Conservation (phyloP, 371 early-diverging fungal genomes). For the Mucor mucedo region DNA sequence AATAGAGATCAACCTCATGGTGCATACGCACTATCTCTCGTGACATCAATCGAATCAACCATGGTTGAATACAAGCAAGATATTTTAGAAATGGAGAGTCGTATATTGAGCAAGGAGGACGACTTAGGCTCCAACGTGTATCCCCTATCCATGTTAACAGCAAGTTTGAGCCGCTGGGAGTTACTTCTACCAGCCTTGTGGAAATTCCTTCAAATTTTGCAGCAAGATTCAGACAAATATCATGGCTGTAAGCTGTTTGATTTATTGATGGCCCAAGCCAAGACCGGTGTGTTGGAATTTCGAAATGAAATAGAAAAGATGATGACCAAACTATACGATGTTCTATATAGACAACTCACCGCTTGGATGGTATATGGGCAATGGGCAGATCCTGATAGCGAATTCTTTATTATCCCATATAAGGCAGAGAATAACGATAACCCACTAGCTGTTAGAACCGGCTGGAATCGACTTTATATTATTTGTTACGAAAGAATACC, state of each 20-base stretch:
- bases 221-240: slow-evolving; percentile 37
- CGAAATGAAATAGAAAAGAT: slow-evolving; percentile 58
- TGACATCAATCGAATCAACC: slow-evolving; percentile 53
- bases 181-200: slow-evolving; percentile 51
- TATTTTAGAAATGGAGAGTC: slow-evolving; percentile 63
- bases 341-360: slow-evolving; percentile 70
- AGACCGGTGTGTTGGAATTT: slow-evolving; percentile 63
- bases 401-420: slow-evolving; percentile 68
- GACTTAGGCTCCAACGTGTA: slow-evolving; percentile 50
- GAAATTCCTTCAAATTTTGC: slow-evolving; percentile 33
- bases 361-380: slow-evolving; percentile 80
- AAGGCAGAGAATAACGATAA: background rate
- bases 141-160: slow-evolving; percentile 52
- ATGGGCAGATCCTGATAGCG: slow-evolving; percentile 63
- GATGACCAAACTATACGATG: slow-evolving; percentile 58
- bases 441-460: slow-evolving; percentile 12
- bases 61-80: slow-evolving; percentile 59
- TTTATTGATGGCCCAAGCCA: slow-evolving; percentile 58
- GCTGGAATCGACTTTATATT: slow-evolving; percentile 60
- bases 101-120: slow-evolving; percentile 53
- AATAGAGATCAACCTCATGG: slow-evolving; percentile 26
- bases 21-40: slow-evolving; percentile 59
- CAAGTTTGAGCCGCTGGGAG: slow-evolving; percentile 48
- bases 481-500: slow-evolving; percentile 60
- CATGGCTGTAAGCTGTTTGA: slow-evolving; percentile 63